Conservation (phyloP, 768 basidiomycete genomes). For the Mycena vulgaris region DNA sequence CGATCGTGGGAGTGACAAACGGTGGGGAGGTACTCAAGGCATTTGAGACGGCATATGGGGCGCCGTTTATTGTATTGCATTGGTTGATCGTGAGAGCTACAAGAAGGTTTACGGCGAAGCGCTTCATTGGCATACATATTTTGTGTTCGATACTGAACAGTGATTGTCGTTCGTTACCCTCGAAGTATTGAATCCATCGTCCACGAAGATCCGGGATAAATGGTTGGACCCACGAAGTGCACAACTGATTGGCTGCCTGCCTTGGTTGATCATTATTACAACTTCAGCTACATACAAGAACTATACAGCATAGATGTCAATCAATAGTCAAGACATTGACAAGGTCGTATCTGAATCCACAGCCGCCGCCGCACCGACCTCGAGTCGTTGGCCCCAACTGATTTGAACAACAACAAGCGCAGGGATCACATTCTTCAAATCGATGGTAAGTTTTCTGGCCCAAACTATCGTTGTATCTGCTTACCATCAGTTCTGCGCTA, state of each 20-base stretch:
- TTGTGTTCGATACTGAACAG: too few relatives aligned
- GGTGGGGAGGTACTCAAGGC: conserved; percentile 54
- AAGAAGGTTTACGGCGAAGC: conserved; percentile 54
- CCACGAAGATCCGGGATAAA: too few relatives aligned
- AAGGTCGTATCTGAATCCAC: too few relatives aligned
- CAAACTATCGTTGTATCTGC: not conserved
- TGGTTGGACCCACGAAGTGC: too few relatives aligned
- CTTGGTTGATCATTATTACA: too few relatives aligned
- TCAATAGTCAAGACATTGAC: too few relatives aligned
- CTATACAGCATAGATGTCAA: too few relatives aligned
- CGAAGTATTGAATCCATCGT: too few relatives aligned
- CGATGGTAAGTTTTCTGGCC: not conserved
- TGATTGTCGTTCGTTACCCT: too few relatives aligned
- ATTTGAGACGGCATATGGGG: conserved; percentile 57
- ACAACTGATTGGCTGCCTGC: too few relatives aligned
- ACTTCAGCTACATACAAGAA: too few relatives aligned
- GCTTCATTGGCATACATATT: not conserved
- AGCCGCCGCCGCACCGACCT: too few relatives aligned
- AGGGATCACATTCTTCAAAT: not conserved
- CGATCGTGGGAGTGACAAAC: conserved; percentile 52
- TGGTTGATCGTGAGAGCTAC: conserved; percentile 62
- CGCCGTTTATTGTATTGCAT: conserved; percentile 58
- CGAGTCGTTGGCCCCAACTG: not conserved
- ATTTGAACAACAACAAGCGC: not conserved
- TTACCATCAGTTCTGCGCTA: not conserved